Percentiles rank a stretch among this genome's conserved stretches.
Evolutionary conservation across 108 stramenopile species (phyloP).

Genomic region (Nitzschia sp.): DNA sequence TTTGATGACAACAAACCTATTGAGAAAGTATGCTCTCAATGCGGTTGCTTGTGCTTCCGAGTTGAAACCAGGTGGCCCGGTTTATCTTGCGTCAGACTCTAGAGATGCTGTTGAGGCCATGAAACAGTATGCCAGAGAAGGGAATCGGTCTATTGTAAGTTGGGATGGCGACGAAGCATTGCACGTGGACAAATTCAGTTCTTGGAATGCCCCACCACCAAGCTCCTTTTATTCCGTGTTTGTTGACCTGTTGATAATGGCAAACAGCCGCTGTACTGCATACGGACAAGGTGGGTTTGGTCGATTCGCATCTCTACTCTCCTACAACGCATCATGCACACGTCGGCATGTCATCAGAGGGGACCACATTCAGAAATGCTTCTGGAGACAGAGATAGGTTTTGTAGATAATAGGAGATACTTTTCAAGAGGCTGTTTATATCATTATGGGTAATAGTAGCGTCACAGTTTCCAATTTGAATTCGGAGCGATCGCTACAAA

Average conservation of each 20-base stretch:
- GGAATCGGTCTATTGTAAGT: neutral
- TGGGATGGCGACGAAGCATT: slow-evolving; percentile 21
- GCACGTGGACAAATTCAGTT: slow-evolving; percentile 12
- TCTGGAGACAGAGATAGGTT: neutral
- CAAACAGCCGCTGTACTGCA: slow-evolving; percentile 21
- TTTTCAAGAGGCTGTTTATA: too few species aligned
- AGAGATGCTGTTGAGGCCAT: slow-evolving; percentile 11
- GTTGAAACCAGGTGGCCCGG: slow-evolving; percentile 7
- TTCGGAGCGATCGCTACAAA: too few species aligned
- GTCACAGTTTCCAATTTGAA: too few species aligned
- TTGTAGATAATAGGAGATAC: too few species aligned
- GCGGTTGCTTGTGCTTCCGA: slow-evolving; percentile 36
- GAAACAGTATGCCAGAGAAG: slow-evolving; percentile 5
- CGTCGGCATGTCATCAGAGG: slow-evolving; percentile 1
- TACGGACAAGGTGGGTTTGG: slow-evolving; percentile 42
- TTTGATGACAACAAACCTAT: neutral
- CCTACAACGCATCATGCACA: slow-evolving; percentile 34
- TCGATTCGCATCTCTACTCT: slow-evolving; percentile 28
- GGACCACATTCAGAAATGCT: neutral
- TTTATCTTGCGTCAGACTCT: slow-evolving; percentile 50
- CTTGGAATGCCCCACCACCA: slow-evolving; percentile 5
- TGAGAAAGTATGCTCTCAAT: slow-evolving; percentile 22
- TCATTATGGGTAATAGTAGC: too few species aligned
- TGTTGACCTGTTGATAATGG: slow-evolving; percentile 48
- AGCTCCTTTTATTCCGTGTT: slow-evolving; percentile 40